Conservation (phyloP, 1,284 basidiomycete genomes). For the Schizophyllum commune region DNA sequence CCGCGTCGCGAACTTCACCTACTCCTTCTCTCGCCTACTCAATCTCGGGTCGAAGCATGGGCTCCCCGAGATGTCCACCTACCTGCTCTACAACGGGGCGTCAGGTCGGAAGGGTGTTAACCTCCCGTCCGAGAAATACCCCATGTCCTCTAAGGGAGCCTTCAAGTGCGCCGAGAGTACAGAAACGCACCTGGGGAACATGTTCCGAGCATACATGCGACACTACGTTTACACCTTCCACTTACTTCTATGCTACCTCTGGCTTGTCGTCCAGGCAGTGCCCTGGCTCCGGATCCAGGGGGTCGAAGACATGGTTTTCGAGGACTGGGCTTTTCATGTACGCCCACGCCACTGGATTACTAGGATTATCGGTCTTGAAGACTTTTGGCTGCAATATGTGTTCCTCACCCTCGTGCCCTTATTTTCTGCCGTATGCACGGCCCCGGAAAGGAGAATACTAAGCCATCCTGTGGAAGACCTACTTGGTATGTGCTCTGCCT, state of each 20-base stretch:
- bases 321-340: conserved; percentile 38
- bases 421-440: conserved; percentile 69
- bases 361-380: conserved; percentile 29
- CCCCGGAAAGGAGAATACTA: conserved; percentile 39
- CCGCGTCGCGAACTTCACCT: conserved; percentile 49
- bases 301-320: conserved; percentile 32
- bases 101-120: conserved; percentile 49
- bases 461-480: conserved; percentile 55
- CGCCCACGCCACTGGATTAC: conserved; percentile 20
- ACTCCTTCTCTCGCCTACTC: conserved; percentile 49
- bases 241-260: conserved; percentile 43
- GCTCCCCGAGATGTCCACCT: conserved; percentile 28
- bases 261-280: conserved; percentile 43
- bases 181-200: too few relatives aligned
- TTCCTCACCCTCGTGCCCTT: conserved; percentile 49
- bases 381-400: conserved; percentile 46
- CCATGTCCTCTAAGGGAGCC: too few relatives aligned
- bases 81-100: conserved; percentile 58
- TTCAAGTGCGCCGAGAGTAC: too few relatives aligned
- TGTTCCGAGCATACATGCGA: too few relatives aligned
- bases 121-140: conserved; percentile 29
- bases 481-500: conserved; percentile 35
- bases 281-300: conserved; percentile 33
- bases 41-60: too few relatives aligned
- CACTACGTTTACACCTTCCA: conserved; percentile 19